phyloP scores from a whole-genome alignment of 1,139 yeast species.

The Blastobotrys serpentis region DNA sequence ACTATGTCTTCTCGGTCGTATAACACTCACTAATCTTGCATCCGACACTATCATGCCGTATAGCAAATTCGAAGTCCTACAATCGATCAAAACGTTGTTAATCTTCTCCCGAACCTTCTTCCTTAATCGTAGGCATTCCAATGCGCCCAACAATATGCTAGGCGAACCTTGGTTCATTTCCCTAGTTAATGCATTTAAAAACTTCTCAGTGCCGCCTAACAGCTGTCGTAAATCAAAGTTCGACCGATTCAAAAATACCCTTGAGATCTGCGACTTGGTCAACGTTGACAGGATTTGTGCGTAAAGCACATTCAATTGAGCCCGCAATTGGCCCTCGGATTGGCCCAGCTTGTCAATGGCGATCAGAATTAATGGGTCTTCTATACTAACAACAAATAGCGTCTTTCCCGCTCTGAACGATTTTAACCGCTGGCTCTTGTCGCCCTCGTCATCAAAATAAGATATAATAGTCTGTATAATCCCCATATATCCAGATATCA shows the following conservation, averaged over 20 bases:
- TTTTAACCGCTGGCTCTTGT: conserved; percentile 24
- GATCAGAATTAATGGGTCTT: conserved; percentile 69
- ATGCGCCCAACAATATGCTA: conserved; percentile 57
- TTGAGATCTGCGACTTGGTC: conserved; percentile 69
- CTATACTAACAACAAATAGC: conserved; percentile 59
- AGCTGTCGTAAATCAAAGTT: conserved; percentile 80
- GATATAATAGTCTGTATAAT: conserved; percentile 66
- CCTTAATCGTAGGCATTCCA: conserved; percentile 55
- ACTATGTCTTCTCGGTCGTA: conserved; percentile 63
- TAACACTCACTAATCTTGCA: conserved; percentile 55
- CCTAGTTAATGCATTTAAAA: conserved; percentile 60
- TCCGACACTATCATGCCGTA: conserved; percentile 63
- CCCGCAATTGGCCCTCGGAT: conserved; percentile 52
- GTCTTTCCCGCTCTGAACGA: conserved; percentile 40
- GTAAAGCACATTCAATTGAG: conserved; percentile 73
- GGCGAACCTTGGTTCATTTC: conserved; percentile 56
- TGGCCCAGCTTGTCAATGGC: conserved; percentile 65
- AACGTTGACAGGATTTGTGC: conserved; percentile 77
- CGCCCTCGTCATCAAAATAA: conserved; percentile 44
- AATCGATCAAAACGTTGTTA: conserved; percentile 44
- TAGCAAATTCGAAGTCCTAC: conserved; percentile 48
- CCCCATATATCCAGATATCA: conserved; percentile 65
- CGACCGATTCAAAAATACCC: conserved; percentile 67
- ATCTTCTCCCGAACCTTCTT: conserved; percentile 49
- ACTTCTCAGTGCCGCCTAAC: conserved; percentile 63